A percentile compares a stretch with the other conserved stretches of the same genome.
Evolutionary conservation across 441 rosid genomes (phyloP).

Genomic region (Kokia cookei): DNA sequence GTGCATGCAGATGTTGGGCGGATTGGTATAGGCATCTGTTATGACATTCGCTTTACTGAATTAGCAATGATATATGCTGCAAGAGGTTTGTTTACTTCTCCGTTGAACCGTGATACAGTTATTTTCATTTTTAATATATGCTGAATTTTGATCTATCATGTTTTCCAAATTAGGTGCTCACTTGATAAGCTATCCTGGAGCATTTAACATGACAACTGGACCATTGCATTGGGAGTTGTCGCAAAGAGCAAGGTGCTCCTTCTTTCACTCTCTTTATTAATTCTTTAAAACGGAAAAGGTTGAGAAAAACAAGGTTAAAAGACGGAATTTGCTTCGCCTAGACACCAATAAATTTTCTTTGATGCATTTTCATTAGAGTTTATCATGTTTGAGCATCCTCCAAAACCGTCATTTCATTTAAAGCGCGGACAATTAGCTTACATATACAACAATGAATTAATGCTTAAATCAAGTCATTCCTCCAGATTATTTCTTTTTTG

Average conservation of each 20-base stretch:
- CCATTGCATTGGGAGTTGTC: conserved; percentile 94
- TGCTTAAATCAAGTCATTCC: background rate
- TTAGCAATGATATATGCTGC: conserved; percentile 93
- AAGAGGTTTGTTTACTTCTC: conserved; percentile 51
- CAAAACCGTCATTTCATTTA: background rate
- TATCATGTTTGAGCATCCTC: conserved; percentile 3
- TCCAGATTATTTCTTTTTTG: background rate
- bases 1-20: conserved; percentile 81
- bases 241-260: conserved; percentile 81
- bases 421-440: background rate
- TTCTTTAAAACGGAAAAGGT: background rate
- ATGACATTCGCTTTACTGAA: conserved; percentile 86
- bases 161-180: conserved; percentile 71
- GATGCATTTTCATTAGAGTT: background rate
- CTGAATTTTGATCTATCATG: conserved; percentile 8
- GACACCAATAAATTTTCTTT: background rate
- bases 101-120: background rate
- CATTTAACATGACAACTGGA: conserved; percentile 98
- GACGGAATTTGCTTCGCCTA: background rate
- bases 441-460: background rate
- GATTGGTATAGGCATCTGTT: conserved; percentile 91
- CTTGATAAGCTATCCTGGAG: conserved; percentile 92
- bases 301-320: background rate
- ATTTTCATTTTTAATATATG: background rate
- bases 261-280: background rate